Base-by-base conservation (phyloP, 2,329 filamentous ascomycete species). In the Elsinoe batatas region DNA sequence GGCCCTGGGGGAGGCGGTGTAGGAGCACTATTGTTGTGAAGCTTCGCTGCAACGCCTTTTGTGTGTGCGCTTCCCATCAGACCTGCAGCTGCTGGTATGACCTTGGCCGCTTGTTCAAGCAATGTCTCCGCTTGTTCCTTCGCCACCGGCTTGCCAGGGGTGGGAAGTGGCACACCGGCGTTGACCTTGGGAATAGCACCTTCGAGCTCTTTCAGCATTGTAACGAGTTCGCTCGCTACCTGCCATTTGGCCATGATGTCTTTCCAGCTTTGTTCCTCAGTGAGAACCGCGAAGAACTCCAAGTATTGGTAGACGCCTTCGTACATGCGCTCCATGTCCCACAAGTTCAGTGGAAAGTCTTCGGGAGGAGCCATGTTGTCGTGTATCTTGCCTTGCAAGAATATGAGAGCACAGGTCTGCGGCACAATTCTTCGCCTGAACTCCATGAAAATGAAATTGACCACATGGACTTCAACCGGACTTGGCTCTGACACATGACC, bases 281-380 rank as follows among this genome's bases (percentile, higher is more conserved):
- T 90, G 26, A 95, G 81, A 0, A 93, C 91, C 13, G 87, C 89
- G 54, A 96, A 86, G 67, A 97, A 95, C 63, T 96, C 91, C 1
- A 97, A 81, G 66, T 95, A 95, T 69, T 96, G 91, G 53, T 91
- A 89, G 1, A 97, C 82, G 0, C 91, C 91, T 65, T 97, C 91
- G 68, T 95, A 95, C 57, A 94, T 91, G 12, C 91, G 83, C 68
- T 97, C 91, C 86, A 97, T 95, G 64, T 97, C 91, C 91, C 91
- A 97, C 46, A 90, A 80, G 64, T 97, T 94, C 1, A 96, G 83
- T 0, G 91, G 91, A 64, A 96, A 97, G 64, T 96, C 91, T 59
- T 88, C 83, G 0, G 88, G 83, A 58, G 91, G 81, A 13, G 85
- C 82, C 56, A 83, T 78, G 32, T 85, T 83, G 38, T 85, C 83